Base-by-base conservation (phyloP, 2,329 filamentous ascomycete species). In the Epichloe uncinata region DNA sequence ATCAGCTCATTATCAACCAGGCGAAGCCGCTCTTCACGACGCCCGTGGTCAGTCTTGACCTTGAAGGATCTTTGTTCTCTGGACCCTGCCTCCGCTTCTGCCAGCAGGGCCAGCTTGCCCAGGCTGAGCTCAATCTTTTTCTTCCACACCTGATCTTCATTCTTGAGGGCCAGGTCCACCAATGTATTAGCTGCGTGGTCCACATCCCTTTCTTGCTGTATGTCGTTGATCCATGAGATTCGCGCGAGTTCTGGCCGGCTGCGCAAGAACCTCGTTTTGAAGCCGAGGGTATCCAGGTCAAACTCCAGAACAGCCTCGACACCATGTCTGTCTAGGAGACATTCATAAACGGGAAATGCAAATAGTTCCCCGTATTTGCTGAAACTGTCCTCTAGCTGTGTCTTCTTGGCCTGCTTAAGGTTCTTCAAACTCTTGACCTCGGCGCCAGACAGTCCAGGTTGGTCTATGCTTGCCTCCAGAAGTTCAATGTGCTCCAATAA, bases 211-310 rank as follows among this genome's bases (percentile, higher is more conserved):
- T 93, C 86, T 22, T 78, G 76, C 53, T 82, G 74, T 7, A 97
- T 77, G 62, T 97, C 90, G 63, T 98, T 94, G 69, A 98, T 95
- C 93, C 93, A 98, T 45, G 84, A 82, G 42, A 98, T 74, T 58
- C 87, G 87, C 30, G 84, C 82, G 54, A 88, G 80, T 54, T 82
- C 75, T 0, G 81, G 77, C 55, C 82, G 79, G 50, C 79, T 82
- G 41, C 86, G 80, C 45, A 98, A 73, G 59, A 89, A 98, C 47
- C 75, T 74, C 0, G 88, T 95, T 50, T 95, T 77, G 59, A 81
- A 84, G n/a, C 70, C 69, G 47, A 78, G 69, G 56, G 81, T 81
- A 59, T 90, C 85, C 50, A 81, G 69, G 26, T 82, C 73, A 52
- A 86, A 86, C 58, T 82, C 76, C 48, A 98, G 74, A 30, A 96